Evolutionary conservation across 768 basidiomycete species (phyloP).

Genomic region (Boletus rufocinnamomeus): DNA sequence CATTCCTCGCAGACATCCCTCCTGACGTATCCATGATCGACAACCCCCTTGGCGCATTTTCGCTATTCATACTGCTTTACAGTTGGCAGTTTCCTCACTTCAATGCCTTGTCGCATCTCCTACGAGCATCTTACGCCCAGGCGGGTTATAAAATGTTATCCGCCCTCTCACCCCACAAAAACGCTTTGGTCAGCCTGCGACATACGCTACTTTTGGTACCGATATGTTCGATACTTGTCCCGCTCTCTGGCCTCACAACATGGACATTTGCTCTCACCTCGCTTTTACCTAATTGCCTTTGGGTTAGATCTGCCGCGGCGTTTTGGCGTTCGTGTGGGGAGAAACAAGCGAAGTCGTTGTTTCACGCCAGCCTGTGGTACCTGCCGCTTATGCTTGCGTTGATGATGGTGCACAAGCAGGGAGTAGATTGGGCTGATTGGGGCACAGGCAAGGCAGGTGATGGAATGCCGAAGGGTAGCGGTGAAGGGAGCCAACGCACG

Average conservation of each 20-base stretch:
- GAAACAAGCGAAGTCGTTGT: slow-evolving; percentile 75
- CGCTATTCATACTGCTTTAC: slow-evolving; percentile 83
- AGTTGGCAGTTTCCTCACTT: slow-evolving; percentile 99
- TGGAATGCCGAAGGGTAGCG: background rate
- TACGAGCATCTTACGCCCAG: slow-evolving; percentile 87
- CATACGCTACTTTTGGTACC: slow-evolving; percentile 77
- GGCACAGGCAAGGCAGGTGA: background rate
- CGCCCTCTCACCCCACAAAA: slow-evolving; percentile 73
- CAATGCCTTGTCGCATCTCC: slow-evolving; percentile 86
- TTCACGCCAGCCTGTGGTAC: slow-evolving; percentile 86
- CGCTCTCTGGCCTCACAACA: slow-evolving; percentile 90
- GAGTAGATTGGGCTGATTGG: slow-evolving; percentile 75
- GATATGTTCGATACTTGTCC: slow-evolving; percentile 77
- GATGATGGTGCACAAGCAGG: slow-evolving; percentile 95
- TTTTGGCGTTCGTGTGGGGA: slow-evolving; percentile 77
- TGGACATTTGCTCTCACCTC: slow-evolving; percentile 84
- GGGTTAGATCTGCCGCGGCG: slow-evolving; percentile 64
- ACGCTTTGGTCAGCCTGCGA: slow-evolving; percentile 82
- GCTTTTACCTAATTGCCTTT: slow-evolving; percentile 72
- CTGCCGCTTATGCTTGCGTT: slow-evolving; percentile 85
- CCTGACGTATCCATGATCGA: slow-evolving; percentile 58
- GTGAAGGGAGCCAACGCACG: background rate
- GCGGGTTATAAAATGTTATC: slow-evolving; percentile 94
- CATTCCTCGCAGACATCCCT: slow-evolving; percentile 48
- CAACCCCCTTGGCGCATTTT: slow-evolving; percentile 79